These are phyloP conservation scores for Trypanosoma scelopori DNA, from an alignment of 208 protist genomes.

Conservation along the genomic window DNA sequence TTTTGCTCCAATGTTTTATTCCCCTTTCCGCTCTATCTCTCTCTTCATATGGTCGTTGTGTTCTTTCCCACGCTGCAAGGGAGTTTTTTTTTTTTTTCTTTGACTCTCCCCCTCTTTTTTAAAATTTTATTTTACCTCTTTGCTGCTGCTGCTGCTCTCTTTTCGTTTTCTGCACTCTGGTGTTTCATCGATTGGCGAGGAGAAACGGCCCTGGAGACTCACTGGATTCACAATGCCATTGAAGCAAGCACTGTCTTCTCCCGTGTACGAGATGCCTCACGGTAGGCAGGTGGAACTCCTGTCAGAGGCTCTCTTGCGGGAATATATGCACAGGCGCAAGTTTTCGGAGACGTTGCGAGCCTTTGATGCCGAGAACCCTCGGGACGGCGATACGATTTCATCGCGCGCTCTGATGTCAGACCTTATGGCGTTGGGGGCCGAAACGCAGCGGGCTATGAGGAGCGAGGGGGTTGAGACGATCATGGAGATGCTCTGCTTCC, in stretches of 20 bases:
- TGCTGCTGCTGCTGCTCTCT: not conserved
- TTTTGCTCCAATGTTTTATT: too few relatives aligned
- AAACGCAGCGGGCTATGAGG: constrained; percentile 62
- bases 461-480: constrained; percentile 80
- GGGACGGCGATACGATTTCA: constrained; percentile 74
- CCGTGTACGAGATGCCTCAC: constrained; percentile 67
- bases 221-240: constrained; percentile 40
- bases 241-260: constrained; percentile 57
- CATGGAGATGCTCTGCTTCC: constrained; percentile 89
- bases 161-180: constrained; percentile 9
- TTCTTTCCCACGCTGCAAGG: not conserved
- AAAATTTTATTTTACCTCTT: constrained; percentile 18
- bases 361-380: constrained; percentile 87
- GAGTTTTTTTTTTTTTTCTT: constrained; percentile 3
- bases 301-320: constrained; percentile 80
- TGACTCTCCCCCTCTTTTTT: too few relatives aligned
- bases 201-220: not conserved
- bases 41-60: not conserved
- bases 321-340: constrained; percentile 91
- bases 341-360: constrained; percentile 76
- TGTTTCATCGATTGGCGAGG: not conserved
- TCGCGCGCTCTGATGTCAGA: constrained; percentile 88
- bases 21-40: constrained; percentile 3
- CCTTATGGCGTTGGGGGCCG: constrained; percentile 65
- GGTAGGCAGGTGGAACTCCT: constrained; percentile 85